Percentiles rank a stretch among this genome's conserved stretches.
Evolutionary conservation across 805 yeast genomes (phyloP).

Genomic region (Barnettozyma siamensis): DNA sequence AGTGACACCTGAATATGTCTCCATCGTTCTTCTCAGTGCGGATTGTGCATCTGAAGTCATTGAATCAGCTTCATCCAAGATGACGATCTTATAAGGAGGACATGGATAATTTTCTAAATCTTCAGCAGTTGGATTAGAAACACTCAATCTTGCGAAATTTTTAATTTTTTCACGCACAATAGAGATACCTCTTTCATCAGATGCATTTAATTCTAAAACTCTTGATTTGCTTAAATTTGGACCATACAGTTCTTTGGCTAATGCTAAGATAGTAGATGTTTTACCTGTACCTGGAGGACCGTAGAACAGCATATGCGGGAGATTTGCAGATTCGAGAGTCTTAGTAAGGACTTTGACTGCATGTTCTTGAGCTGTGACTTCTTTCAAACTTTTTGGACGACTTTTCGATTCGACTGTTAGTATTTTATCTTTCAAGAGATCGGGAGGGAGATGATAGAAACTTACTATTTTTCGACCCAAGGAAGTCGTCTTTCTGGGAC

Average conservation of each 20-base stretch:
- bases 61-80: constrained; percentile 93
- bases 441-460: background rate
- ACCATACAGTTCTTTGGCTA: constrained; percentile 75
- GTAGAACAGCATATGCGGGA: constrained; percentile 88
- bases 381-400: constrained; percentile 83
- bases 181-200: constrained; percentile 87
- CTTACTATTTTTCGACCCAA: constrained; percentile 84
- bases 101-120: constrained; percentile 79
- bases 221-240: constrained; percentile 63
- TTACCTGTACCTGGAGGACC: constrained; percentile 96
- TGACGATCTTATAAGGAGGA: constrained; percentile 92
- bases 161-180: constrained; percentile 83
- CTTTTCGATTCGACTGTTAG: constrained; percentile 23
- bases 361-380: constrained; percentile 87
- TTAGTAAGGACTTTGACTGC: constrained; percentile 79
- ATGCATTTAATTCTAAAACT: constrained; percentile 80
- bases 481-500: constrained; percentile 42
- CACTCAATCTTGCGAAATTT: constrained; percentile 78
- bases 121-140: constrained; percentile 70
- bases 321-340: constrained; percentile 71
- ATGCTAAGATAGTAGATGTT: constrained; percentile 80
- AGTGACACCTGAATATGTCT: constrained; percentile 81
- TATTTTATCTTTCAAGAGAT: too few species aligned
- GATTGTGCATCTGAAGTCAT: constrained; percentile 97
- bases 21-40: constrained; percentile 95